These are phyloP conservation scores for Cardamine resedifolia DNA, from an alignment of 345 rosid genomes.

Conservation along the genomic window DNA sequence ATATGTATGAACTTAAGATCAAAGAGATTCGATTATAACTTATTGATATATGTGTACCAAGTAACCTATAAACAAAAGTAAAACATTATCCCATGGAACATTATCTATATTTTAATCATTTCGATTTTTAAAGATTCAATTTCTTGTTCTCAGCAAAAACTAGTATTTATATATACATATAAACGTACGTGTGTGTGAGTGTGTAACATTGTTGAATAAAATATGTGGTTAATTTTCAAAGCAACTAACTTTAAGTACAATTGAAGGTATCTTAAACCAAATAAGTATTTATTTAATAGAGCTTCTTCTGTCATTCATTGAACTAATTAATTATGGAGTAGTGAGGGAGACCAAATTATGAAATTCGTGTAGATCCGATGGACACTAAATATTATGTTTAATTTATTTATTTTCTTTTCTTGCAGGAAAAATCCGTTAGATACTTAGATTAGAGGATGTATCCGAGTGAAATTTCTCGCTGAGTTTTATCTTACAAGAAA, in stretches of 20 bases:
- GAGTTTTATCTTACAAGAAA: background rate
- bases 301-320: conserved; percentile 9
- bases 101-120: conserved; percentile 7
- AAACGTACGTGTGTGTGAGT: conserved; percentile 16
- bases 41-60: background rate
- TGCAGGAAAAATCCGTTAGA: background rate
- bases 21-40: background rate
- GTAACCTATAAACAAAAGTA: conserved; percentile 9
- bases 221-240: conserved; percentile 26
- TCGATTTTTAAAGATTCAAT: conserved; percentile 19
- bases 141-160: conserved; percentile 18
- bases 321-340: conserved; percentile 20
- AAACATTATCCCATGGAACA: conserved; percentile 21
- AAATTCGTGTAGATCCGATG: conserved; percentile 27
- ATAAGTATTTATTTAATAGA: conserved; percentile 13
- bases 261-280: conserved; percentile 34
- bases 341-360: conserved; percentile 24
- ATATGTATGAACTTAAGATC: background rate
- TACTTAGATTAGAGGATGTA: background rate
- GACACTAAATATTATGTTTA: background rate
- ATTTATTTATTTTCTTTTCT: background rate
- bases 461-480: background rate
- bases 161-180: background rate
- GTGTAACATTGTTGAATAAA: conserved; percentile 22
- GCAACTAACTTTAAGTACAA: conserved; percentile 39